Conservation (phyloP, 495 filamentous ascomycete species). For the Penicillium salamii region DNA sequence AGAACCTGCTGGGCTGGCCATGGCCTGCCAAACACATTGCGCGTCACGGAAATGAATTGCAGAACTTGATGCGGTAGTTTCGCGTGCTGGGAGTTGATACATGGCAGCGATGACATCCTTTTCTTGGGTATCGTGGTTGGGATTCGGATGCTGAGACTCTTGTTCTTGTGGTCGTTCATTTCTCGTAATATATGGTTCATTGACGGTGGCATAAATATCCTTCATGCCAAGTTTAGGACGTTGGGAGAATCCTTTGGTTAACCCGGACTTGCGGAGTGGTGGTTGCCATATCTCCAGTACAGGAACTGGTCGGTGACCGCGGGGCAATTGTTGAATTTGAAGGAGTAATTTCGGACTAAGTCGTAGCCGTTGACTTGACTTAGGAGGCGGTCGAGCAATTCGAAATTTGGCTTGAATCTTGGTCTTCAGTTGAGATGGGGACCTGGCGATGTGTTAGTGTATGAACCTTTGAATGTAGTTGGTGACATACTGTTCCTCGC, state of each 20-base stretch:
- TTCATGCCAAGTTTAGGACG: constrained; percentile 25
- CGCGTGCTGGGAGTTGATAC: constrained; percentile 5
- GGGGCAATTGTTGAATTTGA: constrained; percentile 39
- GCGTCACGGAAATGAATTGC: constrained; percentile 20
- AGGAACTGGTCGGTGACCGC: constrained; percentile 27
- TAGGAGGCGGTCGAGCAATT: constrained; percentile 36
- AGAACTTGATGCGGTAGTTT: neutral
- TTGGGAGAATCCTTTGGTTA: constrained; percentile 17
- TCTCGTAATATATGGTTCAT: constrained; percentile 22
- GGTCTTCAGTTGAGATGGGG: constrained; percentile 7
- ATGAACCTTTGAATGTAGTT: neutral
- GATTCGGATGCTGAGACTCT: constrained; percentile 9
- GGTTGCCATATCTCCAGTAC: constrained; percentile 40
- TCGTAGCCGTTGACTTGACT: constrained; percentile 26
- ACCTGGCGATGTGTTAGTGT: constrained; percentile 6
- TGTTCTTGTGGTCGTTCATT: neutral
- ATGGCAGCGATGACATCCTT: constrained; percentile 23
- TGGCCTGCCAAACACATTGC: constrained; percentile 18
- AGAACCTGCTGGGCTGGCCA: constrained; percentile 3
- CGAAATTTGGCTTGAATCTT: constrained; percentile 33
- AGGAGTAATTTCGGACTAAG: constrained; percentile 32
- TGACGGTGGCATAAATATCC: constrained; percentile 35
- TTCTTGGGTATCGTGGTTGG: neutral
- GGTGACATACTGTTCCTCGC: constrained; percentile 23
- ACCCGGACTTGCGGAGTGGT: constrained; percentile 27